Conservation (phyloP, 2,329 filamentous ascomycete genomes). For the Dichotomopilus funicola region DNA sequence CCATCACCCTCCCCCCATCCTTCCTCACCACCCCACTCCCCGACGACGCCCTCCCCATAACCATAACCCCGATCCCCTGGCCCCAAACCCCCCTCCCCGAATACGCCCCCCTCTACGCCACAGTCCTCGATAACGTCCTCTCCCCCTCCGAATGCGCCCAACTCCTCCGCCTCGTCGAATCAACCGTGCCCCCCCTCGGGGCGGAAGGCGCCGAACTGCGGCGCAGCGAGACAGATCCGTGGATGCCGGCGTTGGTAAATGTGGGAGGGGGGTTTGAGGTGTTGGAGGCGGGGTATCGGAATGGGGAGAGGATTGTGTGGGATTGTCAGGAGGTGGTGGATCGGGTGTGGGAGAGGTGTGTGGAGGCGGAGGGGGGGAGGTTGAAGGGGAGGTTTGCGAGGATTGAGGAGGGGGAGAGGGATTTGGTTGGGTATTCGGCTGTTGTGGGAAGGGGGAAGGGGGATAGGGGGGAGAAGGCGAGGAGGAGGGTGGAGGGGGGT, state of each 20-base stretch:
- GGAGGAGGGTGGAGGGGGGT: too few relatives aligned
- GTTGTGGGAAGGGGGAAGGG: too few relatives aligned
- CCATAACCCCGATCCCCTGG: conserved; percentile 48
- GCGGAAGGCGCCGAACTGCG: conserved; percentile 20
- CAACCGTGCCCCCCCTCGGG: conserved; percentile 38
- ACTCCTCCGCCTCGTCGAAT: conserved; percentile 46
- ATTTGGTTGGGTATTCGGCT: conserved; percentile 8
- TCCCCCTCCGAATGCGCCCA: conserved; percentile 55
- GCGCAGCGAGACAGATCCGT: conserved; percentile 29
- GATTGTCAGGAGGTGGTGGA: conserved; percentile 57
- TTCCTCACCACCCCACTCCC: conserved; percentile 41
- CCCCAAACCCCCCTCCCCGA: conserved; percentile 41
- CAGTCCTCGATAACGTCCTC: conserved; percentile 58
- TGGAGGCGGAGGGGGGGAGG: conserved; percentile 28
- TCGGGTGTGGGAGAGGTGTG: conserved; percentile 56
- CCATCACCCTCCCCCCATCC: conserved; percentile 35
- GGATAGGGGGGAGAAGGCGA: too few relatives aligned
- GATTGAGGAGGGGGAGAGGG: conserved; percentile 20
- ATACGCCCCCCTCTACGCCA: conserved; percentile 50
- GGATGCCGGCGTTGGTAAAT: conserved; percentile 65
- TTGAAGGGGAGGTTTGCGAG: conserved; percentile 35
- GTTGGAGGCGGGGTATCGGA: conserved; percentile 51
- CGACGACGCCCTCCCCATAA: conserved; percentile 39
- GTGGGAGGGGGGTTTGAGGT: conserved; percentile 55
- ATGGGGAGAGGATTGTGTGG: conserved; percentile 73